These are phyloP conservation scores for Ampelocalamus luodianensis DNA, from an alignment of 176 grass and related monocot species.

Conservation along the genomic window DNA sequence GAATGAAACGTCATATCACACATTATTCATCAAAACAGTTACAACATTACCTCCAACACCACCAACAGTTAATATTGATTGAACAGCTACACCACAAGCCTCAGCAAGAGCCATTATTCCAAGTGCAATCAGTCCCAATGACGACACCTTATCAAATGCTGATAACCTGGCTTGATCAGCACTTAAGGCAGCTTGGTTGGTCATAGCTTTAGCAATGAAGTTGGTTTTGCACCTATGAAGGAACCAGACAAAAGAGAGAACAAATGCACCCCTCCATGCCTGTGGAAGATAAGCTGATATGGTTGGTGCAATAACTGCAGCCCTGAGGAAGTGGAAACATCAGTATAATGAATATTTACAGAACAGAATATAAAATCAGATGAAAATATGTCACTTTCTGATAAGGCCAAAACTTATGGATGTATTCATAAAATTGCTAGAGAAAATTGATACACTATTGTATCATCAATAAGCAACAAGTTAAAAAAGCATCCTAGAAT, in stretches of 20 bases:
- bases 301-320: slow-evolving; percentile 66
- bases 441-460: background rate
- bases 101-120: slow-evolving; percentile 93
- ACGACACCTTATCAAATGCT: slow-evolving; percentile 75
- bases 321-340: slow-evolving; percentile 55
- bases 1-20: background rate
- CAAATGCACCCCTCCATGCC: slow-evolving; percentile 76
- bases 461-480: background rate
- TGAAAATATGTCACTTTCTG: slow-evolving; percentile 14
- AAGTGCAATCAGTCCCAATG: slow-evolving; percentile 74
- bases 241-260: slow-evolving; percentile 93
- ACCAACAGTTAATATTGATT: slow-evolving; percentile 97
- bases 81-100: slow-evolving; percentile 80
- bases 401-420: background rate
- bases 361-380: slow-evolving; percentile 27
- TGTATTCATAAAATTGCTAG: background rate
- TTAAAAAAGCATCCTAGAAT: slow-evolving; percentile 17
- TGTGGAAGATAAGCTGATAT: slow-evolving; percentile 69
- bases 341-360: slow-evolving; percentile 38
- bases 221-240: slow-evolving; percentile 94
- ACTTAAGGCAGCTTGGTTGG: slow-evolving; percentile 42
- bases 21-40: slow-evolving; percentile 22
- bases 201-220: slow-evolving; percentile 65
- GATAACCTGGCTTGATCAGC: slow-evolving; percentile 74
- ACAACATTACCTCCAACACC: slow-evolving; percentile 85